Conservation (phyloP, 306 rosid genomes). For the Rosa lucieae region DNA sequence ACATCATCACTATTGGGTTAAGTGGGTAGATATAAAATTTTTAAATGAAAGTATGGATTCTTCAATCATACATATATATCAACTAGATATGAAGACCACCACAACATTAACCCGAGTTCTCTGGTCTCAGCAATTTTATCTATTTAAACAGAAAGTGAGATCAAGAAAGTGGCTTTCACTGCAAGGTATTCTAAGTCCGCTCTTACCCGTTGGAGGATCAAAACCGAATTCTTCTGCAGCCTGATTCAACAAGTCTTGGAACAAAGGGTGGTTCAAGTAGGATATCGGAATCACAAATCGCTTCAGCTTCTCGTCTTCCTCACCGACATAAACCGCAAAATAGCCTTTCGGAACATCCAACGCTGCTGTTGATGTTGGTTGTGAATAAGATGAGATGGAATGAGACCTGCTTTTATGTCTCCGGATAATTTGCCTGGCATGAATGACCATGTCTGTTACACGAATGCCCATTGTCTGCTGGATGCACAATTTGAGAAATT, state of each 20-base stretch:
- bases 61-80: background rate
- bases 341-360: conserved; percentile 39
- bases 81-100: background rate
- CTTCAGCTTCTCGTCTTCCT: conserved; percentile 36
- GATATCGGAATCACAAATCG: conserved; percentile 38
- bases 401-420: conserved; percentile 9
- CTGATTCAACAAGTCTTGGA: conserved; percentile 19
- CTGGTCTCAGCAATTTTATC: background rate
- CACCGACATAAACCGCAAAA: conserved; percentile 49
- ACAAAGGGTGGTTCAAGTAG: conserved; percentile 33
- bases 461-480: conserved; percentile 17
- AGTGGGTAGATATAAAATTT: background rate
- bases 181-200: conserved; percentile 28
- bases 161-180: conserved; percentile 19
- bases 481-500: background rate
- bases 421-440: conserved; percentile 28
- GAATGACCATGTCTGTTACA: conserved; percentile 2
- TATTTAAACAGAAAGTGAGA: conserved; percentile 6
- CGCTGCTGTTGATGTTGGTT: background rate
- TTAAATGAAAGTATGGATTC: background rate
- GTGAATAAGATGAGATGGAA: background rate
- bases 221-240: conserved; percentile 29
- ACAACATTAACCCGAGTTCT: background rate
- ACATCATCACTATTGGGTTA: background rate
- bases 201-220: conserved; percentile 11